Evolutionary conservation across 441 rosid genomes (phyloP).

Genomic region (Jatropha multifida): DNA sequence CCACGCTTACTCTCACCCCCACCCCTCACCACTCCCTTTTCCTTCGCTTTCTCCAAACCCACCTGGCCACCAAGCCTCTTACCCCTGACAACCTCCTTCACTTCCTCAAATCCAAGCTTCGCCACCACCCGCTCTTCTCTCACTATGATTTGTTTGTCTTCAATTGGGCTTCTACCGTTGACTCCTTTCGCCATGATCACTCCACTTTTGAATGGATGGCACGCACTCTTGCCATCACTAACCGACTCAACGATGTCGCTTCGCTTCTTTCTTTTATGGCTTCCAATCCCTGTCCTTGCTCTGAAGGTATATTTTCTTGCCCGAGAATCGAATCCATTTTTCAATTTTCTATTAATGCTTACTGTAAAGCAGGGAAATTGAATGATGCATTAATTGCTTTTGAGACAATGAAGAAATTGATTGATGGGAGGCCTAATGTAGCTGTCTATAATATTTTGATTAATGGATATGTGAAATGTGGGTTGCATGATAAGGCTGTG

Average conservation of each 20-base stretch:
- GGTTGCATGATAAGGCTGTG: slow-evolving; percentile 47
- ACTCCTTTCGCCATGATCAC: slow-evolving; percentile 80
- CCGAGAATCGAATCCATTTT: slow-evolving; percentile 64
- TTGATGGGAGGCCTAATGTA: slow-evolving; percentile 62
- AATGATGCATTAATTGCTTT: slow-evolving; percentile 55
- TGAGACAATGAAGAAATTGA: slow-evolving; percentile 60
- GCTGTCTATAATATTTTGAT: slow-evolving; percentile 60
- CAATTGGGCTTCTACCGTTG: slow-evolving; percentile 70
- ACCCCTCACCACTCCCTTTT: slow-evolving; percentile 46
- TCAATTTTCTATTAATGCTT: slow-evolving; percentile 50
- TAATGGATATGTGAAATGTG: slow-evolving; percentile 62
- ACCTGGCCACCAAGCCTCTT: slow-evolving; percentile 52
- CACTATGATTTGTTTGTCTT: slow-evolving; percentile 77
- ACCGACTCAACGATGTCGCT: slow-evolving; percentile 51
- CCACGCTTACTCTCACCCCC: slow-evolving; percentile 63
- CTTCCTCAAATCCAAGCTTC: slow-evolving; percentile 74
- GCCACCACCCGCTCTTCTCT: slow-evolving; percentile 64
- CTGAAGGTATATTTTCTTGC: slow-evolving; percentile 86
- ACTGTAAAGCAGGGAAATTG: slow-evolving; percentile 57
- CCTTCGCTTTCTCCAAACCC: slow-evolving; percentile 52
- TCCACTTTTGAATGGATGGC: slow-evolving; percentile 82
- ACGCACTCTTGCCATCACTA: slow-evolving; percentile 60
- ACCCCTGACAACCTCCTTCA: slow-evolving; percentile 50
- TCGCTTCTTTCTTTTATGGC: slow-evolving; percentile 58
- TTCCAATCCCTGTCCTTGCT: slow-evolving; percentile 72